Conservation (phyloP, 148 eudicot species). For the Mesembryanthemum crystallinum region DNA sequence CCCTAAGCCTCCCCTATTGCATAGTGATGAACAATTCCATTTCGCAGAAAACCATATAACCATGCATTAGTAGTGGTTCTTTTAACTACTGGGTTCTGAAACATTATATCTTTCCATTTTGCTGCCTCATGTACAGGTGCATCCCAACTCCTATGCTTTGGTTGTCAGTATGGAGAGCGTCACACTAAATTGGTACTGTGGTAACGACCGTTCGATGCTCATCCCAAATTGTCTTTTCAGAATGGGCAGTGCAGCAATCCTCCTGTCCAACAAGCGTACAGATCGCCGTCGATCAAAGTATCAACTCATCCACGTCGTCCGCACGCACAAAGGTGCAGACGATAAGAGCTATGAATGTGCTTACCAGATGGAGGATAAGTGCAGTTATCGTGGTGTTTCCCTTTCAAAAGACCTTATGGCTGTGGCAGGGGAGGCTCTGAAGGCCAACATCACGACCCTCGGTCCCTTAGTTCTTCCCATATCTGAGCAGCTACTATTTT, state of each 20-base stretch:
- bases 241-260: slow-evolving; percentile 32
- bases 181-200: slow-evolving; percentile 33
- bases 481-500: slow-evolving; percentile 27
- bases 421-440: slow-evolving; percentile 32
- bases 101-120: too few relatives aligned
- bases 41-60: too few relatives aligned
- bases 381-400: slow-evolving; percentile 18
- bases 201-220: slow-evolving; percentile 38
- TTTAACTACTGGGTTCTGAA: too few relatives aligned
- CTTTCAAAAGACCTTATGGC: slow-evolving; percentile 34
- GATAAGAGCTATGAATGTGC: slow-evolving; percentile 27
- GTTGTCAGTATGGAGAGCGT: slow-evolving; percentile 31
- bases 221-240: slow-evolving; percentile 33
- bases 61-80: too few relatives aligned
- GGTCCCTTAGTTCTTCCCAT: slow-evolving; percentile 33
- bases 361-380: slow-evolving; percentile 22
- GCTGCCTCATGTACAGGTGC: slow-evolving; percentile 19
- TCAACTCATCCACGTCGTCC: slow-evolving; percentile 25
- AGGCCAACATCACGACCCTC: slow-evolving; percentile 31
- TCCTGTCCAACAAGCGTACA: slow-evolving; percentile 26
- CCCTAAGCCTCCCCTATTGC: too few relatives aligned
- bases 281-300: slow-evolving; percentile 26
- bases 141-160: slow-evolving; percentile 28
- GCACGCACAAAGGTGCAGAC: slow-evolving; percentile 35
- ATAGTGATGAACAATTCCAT: too few relatives aligned